A percentile compares a stretch with the other conserved stretches of the same genome.
These are phyloP conservation scores for Galeopsis tetrahit DNA, from an alignment of 257 asterid species.

Conservation along the genomic window DNA sequence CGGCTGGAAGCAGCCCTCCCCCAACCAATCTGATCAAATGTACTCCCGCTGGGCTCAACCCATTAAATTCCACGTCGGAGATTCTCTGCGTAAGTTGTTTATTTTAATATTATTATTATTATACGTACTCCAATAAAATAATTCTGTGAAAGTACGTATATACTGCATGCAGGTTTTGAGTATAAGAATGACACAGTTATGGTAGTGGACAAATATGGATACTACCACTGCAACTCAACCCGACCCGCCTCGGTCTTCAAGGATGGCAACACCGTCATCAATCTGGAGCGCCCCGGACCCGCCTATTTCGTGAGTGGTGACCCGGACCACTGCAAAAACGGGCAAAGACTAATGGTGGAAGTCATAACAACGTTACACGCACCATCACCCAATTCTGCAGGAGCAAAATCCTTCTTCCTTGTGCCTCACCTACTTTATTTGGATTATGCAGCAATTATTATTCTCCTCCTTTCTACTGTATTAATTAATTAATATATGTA, in stretches of 20 bases:
- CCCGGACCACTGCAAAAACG: constrained; percentile 59
- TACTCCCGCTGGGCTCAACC: constrained; percentile 60
- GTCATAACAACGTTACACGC: constrained; percentile 46
- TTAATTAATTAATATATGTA: not conserved
- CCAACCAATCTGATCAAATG: constrained; percentile 49
- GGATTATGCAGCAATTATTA: not conserved
- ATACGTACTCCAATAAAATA: too few species aligned
- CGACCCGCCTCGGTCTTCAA: constrained; percentile 47
- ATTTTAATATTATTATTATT: too few species aligned
- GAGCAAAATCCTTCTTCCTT: constrained; percentile 23
- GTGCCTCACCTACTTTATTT: constrained; percentile 9
- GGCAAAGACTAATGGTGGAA: constrained; percentile 59
- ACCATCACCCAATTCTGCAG: constrained; percentile 31
- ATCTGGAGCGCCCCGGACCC: constrained; percentile 55
- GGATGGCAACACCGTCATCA: constrained; percentile 58
- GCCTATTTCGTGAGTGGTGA: constrained; percentile 59
- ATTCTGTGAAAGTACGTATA: too few species aligned
- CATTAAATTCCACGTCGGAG: constrained; percentile 61
- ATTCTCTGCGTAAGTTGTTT: constrained; percentile 63
- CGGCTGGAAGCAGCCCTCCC: constrained; percentile 64
- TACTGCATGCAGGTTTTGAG: constrained; percentile 56
- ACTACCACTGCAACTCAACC: constrained; percentile 74
- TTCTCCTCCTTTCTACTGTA: constrained; percentile 4
- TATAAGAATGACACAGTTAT: constrained; percentile 71
- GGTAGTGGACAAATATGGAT: constrained; percentile 73